Evolutionary conservation across 495 filamentous ascomycete species (phyloP).

Genomic region (Aspergillus saccharolyticus): DNA sequence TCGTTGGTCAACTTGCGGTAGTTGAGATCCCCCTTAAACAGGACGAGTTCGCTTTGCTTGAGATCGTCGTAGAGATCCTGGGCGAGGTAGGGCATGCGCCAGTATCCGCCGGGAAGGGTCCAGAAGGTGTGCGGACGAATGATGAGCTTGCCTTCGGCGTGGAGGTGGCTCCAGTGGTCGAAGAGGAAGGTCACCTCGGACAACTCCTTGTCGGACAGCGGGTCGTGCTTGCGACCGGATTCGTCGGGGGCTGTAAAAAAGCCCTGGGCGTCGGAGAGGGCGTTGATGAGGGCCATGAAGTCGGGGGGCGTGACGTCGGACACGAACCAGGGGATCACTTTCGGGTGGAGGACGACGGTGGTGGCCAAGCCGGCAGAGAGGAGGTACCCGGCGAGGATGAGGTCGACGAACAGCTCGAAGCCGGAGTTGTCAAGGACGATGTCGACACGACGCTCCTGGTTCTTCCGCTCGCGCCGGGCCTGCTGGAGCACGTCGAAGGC

Average conservation of each 20-base stretch:
- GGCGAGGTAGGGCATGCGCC: conserved; percentile 69
- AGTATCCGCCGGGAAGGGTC: conserved; percentile 80
- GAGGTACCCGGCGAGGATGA: conserved; percentile 85
- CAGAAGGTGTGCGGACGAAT: conserved; percentile 83
- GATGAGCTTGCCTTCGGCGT: conserved; percentile 74
- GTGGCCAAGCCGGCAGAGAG: conserved; percentile 78
- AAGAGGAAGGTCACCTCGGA: conserved; percentile 71
- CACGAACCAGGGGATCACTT: conserved; percentile 95
- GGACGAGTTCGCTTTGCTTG: conserved; percentile 78
- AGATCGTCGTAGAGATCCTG: conserved; percentile 70
- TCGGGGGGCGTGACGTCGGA: conserved; percentile 86
- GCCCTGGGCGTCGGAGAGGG: conserved; percentile 62
- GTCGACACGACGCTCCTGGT: conserved; percentile 65
- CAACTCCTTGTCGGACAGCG: conserved; percentile 62
- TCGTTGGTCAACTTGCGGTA: conserved; percentile 89
- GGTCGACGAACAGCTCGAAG: conserved; percentile 92
- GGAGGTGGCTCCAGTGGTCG: conserved; percentile 69
- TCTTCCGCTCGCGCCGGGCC: conserved; percentile 51
- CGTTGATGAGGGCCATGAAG: conserved; percentile 71
- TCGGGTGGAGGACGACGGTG: conserved; percentile 83
- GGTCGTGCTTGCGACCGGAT: conserved; percentile 47
- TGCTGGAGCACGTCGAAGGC: conserved; percentile 67
- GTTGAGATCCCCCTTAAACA: conserved; percentile 97
- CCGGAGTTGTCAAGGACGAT: conserved; percentile 95
- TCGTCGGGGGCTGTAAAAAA: conserved; percentile 79